Evolutionary conservation across 306 rosid genomes (phyloP).

Genomic region (Begonia fuchsioides): DNA sequence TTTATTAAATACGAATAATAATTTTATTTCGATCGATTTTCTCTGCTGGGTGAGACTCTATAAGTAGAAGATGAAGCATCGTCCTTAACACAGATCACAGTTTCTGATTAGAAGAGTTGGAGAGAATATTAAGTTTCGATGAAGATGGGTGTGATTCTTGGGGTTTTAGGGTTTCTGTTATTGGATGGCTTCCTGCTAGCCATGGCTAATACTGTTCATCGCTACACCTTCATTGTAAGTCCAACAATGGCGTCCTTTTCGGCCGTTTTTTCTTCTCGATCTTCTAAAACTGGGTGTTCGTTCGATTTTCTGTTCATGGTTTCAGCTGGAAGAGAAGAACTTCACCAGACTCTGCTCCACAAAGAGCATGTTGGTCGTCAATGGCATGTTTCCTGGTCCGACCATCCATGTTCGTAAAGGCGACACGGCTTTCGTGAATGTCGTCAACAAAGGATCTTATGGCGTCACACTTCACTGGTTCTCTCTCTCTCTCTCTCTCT

Average conservation of each 20-base stretch:
- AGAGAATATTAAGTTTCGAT: not conserved
- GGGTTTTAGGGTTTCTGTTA: constrained; percentile 3
- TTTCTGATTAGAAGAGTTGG: not conserved
- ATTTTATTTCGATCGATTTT: too few species aligned
- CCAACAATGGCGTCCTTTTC: not conserved
- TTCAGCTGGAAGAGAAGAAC: constrained; percentile 14
- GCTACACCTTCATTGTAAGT: constrained; percentile 14
- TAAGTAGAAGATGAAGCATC: too few species aligned
- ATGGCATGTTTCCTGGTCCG: constrained; percentile 21
- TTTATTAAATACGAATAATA: too few species aligned
- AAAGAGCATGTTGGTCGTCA: constrained; percentile 17
- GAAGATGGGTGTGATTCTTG: constrained; percentile 6
- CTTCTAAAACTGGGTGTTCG: not conserved
- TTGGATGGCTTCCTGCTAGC: not conserved
- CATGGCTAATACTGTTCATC: constrained; percentile 12
- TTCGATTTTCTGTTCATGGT: not conserved
- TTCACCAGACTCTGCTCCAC: constrained; percentile 13
- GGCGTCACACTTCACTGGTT: constrained; percentile 28
- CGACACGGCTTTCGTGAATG: constrained; percentile 15
- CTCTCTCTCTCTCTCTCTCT: too few species aligned
- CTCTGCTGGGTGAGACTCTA: too few species aligned
- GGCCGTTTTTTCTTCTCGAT: not conserved
- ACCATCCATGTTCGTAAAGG: constrained; percentile 17
- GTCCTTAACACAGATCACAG: too few species aligned
- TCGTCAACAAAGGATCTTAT: constrained; percentile 11